These are phyloP conservation scores for Penstemon davidsonii DNA, from an alignment of 257 asterid species.

Conservation along the genomic window DNA sequence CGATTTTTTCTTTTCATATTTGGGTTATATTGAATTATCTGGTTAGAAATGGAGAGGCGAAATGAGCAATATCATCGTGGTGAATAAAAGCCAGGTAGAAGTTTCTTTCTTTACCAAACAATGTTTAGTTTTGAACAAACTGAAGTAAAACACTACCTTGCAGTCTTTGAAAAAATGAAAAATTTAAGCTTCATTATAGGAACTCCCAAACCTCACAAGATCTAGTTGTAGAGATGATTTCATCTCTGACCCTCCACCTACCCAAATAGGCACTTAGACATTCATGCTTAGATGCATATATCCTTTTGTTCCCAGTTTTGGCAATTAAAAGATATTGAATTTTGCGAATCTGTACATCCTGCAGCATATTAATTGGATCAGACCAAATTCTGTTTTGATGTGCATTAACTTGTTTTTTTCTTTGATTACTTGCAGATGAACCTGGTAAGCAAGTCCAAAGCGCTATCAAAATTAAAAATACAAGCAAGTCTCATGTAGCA, in stretches of 20 bases:
- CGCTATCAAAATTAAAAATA: constrained; percentile 81
- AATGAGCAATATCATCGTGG: background rate
- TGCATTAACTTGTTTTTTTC: constrained; percentile 19
- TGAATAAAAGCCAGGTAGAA: background rate
- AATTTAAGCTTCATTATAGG: background rate
- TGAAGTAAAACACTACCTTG: background rate
- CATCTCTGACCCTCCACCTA: background rate
- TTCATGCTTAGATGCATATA: background rate
- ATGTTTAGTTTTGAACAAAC: background rate
- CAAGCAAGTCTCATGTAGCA: constrained; percentile 83
- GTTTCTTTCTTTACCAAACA: constrained; percentile 2
- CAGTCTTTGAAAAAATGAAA: background rate
- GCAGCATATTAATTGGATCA: too few species aligned
- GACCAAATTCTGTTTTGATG: background rate
- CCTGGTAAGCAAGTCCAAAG: constrained; percentile 93
- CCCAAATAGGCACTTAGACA: constrained; percentile 12
- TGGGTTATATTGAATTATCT: too few species aligned
- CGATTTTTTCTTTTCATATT: too few species aligned
- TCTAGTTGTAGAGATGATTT: background rate
- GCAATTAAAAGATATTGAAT: background rate
- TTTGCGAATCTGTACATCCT: constrained; percentile 3
- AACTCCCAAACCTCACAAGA: background rate
- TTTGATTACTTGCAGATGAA: constrained; percentile 56
- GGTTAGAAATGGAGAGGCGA: constrained; percentile 18
- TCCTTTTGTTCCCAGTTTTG: background rate